A percentile compares a stretch with the other conserved stretches of the same genome.
Conservation (phyloP, 306 rosid species). For the Clitoria ternatea region DNA sequence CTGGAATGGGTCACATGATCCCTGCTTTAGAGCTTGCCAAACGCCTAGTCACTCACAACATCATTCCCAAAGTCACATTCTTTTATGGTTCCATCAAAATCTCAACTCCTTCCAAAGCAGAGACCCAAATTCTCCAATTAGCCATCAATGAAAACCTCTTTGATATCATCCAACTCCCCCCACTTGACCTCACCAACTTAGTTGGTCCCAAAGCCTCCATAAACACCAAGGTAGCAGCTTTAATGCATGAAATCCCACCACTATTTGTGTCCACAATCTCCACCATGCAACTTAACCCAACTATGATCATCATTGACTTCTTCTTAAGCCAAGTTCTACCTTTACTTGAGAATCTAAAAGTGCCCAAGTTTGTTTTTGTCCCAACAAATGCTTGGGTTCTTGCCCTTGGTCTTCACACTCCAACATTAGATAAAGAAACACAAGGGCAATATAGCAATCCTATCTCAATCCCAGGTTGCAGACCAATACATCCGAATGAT, state of each 20-base stretch:
- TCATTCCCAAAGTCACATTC: background rate
- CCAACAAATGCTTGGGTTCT: background rate
- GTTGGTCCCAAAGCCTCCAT: background rate
- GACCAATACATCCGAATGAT: background rate
- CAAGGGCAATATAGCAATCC: background rate
- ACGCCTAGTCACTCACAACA: background rate
- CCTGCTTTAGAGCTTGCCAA: conserved; percentile 1
- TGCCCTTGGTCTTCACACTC: background rate
- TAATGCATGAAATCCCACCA: background rate
- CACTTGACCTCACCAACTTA: background rate
- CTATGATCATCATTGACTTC: background rate
- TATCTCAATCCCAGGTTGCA: conserved; percentile 12
- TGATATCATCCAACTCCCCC: background rate
- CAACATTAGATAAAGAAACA: background rate
- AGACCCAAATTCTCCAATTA: background rate
- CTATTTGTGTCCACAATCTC: background rate
- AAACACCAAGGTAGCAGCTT: background rate
- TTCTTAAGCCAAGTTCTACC: background rate
- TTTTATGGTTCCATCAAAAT: background rate
- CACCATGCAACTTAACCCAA: background rate
- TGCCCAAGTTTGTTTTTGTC: background rate
- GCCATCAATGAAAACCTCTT: background rate
- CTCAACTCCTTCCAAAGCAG: background rate
- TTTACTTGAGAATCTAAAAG: background rate
- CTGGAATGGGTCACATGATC: conserved; percentile 20